Percentiles rank a stretch among this genome's conserved stretches.
These are phyloP conservation scores for Xylaria digitata DNA, from an alignment of 2,329 filamentous ascomycete genomes.

Conservation along the genomic window DNA sequence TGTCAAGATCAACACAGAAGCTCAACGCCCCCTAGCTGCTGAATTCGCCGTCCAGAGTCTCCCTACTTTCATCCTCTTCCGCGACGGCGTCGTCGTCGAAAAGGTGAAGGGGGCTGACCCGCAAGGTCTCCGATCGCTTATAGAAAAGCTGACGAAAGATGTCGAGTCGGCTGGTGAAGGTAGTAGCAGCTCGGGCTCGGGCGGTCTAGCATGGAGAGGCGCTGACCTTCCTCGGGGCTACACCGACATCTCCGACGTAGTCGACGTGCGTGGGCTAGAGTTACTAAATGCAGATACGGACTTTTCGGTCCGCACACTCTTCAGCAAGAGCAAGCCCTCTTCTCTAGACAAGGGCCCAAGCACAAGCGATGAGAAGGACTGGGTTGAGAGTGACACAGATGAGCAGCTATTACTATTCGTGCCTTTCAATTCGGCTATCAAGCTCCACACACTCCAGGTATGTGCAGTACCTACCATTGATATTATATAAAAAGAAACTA, in stretches of 20 bases:
- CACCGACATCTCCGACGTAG: constrained; percentile 81
- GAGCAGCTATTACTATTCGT: constrained; percentile 95
- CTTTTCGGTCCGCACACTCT: constrained; percentile 76
- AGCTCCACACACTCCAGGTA: constrained; percentile 85
- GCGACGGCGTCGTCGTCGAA: constrained; percentile 73
- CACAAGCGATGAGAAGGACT: constrained; percentile 86
- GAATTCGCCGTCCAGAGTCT: constrained; percentile 80
- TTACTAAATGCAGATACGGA: constrained; percentile 87
- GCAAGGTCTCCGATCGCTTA: constrained; percentile 73
- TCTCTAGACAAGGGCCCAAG: constrained; percentile 90
- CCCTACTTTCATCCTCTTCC: constrained; percentile 93
- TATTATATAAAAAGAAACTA: constrained; percentile 30
- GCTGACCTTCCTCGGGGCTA: constrained; percentile 83
- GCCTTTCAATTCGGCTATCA: constrained; percentile 87
- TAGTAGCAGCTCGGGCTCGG: constrained; percentile 57
- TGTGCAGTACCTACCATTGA: constrained; percentile 34
- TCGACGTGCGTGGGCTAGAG: constrained; percentile 84
- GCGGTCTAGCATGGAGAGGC: constrained; percentile 74
- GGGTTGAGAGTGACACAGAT: constrained; percentile 96
- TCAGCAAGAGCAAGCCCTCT: constrained; percentile 71
- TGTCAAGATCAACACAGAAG: constrained; percentile 86
- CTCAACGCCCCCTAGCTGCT: constrained; percentile 71
- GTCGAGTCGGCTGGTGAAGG: constrained; percentile 62
- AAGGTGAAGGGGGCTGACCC: constrained; percentile 81
- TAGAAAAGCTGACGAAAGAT: constrained; percentile 77